A percentile compares a stretch with the other conserved stretches of the same genome.
phyloP scores from a whole-genome alignment of 1,284 basidiomycete species.

The Trametes polyzona region DNA sequence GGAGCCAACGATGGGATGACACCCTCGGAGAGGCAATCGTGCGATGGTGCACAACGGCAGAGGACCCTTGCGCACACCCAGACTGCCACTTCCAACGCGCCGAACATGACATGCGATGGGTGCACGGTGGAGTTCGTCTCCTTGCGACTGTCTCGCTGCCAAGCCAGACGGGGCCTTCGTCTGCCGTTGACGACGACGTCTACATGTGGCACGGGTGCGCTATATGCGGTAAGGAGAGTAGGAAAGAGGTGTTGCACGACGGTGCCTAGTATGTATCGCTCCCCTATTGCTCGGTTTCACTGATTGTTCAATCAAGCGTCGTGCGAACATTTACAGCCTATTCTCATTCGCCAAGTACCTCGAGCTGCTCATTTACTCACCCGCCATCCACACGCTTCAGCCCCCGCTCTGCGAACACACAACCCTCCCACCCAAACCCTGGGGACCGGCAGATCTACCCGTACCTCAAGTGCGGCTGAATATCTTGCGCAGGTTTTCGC shows the following conservation, averaged over 20 bases:
- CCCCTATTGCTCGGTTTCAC: neutral
- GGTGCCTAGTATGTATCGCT: conserved; percentile 56
- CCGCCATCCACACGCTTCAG: conserved; percentile 43
- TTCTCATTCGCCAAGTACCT: conserved; percentile 70
- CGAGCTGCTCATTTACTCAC: conserved; percentile 67
- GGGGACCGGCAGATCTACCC: conserved; percentile 35
- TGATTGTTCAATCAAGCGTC: neutral
- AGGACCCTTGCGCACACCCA: conserved; percentile 43
- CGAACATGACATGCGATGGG: conserved; percentile 54
- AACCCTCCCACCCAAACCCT: conserved; percentile 39
- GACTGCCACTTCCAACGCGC: conserved; percentile 45
- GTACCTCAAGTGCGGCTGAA: conserved; percentile 44
- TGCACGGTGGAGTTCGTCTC: conserved; percentile 54
- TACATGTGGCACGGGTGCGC: conserved; percentile 61
- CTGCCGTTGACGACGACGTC: conserved; percentile 34
- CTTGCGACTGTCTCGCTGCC: conserved; percentile 35
- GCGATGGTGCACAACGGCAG: conserved; percentile 38
- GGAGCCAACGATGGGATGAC: conserved; percentile 38
- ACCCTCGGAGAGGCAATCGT: conserved; percentile 48
- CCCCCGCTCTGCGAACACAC: conserved; percentile 60
- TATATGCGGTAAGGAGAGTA: conserved; percentile 50
- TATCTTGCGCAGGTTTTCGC: conserved; percentile 57
- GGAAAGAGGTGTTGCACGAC: conserved; percentile 48
- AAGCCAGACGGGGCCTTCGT: neutral
- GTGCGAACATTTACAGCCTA: conserved; percentile 35